phyloP scores from a whole-genome alignment of 1,284 basidiomycete species.

The Pterula multifida region DNA sequence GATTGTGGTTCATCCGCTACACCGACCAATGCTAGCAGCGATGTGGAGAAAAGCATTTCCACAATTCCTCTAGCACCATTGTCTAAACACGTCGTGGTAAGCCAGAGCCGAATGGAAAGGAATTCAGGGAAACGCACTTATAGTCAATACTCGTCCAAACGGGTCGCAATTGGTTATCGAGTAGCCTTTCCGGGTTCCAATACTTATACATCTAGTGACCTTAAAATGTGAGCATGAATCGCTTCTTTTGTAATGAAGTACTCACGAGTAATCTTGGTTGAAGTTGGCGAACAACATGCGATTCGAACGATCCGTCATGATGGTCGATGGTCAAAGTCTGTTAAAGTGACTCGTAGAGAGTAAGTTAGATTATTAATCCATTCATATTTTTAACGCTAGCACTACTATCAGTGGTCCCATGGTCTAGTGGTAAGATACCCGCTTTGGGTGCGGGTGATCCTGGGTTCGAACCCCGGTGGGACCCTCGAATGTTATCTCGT shows the following conservation, averaged over 20 bases:
- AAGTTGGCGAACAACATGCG: constrained; percentile 76
- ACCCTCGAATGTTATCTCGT: too few relatives aligned
- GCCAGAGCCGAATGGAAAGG: neutral
- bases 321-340: constrained; percentile 1
- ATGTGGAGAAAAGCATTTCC: constrained; percentile 99
- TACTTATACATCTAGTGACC: constrained; percentile 68
- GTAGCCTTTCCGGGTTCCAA: constrained; percentile 93
- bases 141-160: constrained; percentile 90
- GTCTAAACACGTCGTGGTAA: constrained; percentile 29
- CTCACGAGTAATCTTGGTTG: constrained; percentile 80
- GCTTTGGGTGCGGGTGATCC: neutral
- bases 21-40: constrained; percentile 91
- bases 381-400: neutral
- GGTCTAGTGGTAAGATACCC: neutral
- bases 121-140: constrained; percentile 49
- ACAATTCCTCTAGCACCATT: constrained; percentile 92
- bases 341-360: too few relatives aligned
- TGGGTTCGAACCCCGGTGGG: neutral
- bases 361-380: too few relatives aligned
- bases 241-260: constrained; percentile 9
- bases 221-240: constrained; percentile 1
- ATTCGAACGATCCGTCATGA: neutral
- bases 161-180: constrained; percentile 97
- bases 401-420: neutral
- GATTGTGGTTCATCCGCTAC: constrained; percentile 83